Base-by-base conservation (phyloP, 495 filamentous ascomycete species). In the Xanthoparmelia taractica region DNA sequence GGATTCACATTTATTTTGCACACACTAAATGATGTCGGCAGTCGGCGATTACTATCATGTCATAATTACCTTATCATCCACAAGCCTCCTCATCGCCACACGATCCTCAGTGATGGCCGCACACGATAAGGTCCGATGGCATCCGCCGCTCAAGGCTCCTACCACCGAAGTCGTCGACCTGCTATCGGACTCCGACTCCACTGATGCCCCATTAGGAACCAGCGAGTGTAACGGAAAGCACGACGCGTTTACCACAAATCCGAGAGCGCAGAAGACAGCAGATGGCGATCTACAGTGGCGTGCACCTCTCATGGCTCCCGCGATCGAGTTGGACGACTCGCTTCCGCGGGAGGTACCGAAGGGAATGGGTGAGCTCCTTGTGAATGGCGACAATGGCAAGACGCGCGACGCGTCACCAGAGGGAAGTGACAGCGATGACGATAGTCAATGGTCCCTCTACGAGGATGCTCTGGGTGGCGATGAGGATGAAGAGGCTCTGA, bases 391-490 rank as follows among this genome's bases (percentile, higher is more conserved):
- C 15, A 36, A 50, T 58, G 47, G 23, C 41, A 57, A 43, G 23
- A 63, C 64, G 34, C 69, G 68, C 58, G 68, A 64, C 65, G 71
- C 64, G 66, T 65, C 50, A 40, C 67, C 29, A 17, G 65, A 45
- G 67, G 40, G 76, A 78, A 57, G 77, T 62, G 83, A 85, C 58
- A 83, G 84, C 58, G 84, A 84, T 36, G 80, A 84, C 0, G 79
- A 73, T 36, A 79, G 15, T 55, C 57, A 68, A 37, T 57, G 85
- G 57, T 90, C 87, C 29, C 72, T 91, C 10, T 87, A 84, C 66
- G 85, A 86, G 57, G 87, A 89, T 66, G 78, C 83, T 23, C 73
- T 92, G 43, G 85, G 87, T 38, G 78, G 78, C 52, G 84, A 87
- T 43, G 84, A 87, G 48, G 80, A 82, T 80, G 82, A 63, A 79